These are phyloP conservation scores for Byssoonygena ceratinophila DNA, from an alignment of 2,329 filamentous ascomycete genomes.

Conservation along the genomic window DNA sequence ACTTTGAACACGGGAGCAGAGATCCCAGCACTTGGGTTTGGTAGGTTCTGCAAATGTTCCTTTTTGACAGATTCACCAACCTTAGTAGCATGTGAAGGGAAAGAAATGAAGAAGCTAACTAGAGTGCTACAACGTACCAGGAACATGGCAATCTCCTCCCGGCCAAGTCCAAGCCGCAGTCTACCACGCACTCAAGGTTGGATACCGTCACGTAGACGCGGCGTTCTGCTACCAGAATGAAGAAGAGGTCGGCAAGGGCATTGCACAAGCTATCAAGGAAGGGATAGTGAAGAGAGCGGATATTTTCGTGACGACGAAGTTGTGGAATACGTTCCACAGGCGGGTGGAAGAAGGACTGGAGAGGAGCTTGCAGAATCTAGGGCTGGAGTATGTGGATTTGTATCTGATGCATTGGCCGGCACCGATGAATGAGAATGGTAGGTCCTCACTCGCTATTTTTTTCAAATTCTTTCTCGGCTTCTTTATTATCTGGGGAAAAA, in stretches of 20 bases:
- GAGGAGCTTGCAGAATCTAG: constrained; percentile 60
- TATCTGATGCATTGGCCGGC: constrained; percentile 77
- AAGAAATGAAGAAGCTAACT: neutral
- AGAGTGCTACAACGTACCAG: constrained; percentile 22
- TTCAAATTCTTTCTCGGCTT: too few relatives aligned
- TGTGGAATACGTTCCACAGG: constrained; percentile 71
- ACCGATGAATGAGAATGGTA: constrained; percentile 61
- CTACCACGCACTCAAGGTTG: constrained; percentile 24
- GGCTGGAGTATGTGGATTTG: constrained; percentile 71
- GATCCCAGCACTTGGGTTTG: constrained; percentile 55
- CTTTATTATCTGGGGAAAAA: too few relatives aligned
- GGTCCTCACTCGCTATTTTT: too few relatives aligned
- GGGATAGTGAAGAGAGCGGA: constrained; percentile 65
- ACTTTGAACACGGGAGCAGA: constrained; percentile 54
- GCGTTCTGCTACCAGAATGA: constrained; percentile 48
- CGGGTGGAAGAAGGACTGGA: constrained; percentile 59
- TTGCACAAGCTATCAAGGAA: constrained; percentile 59
- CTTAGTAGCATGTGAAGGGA: too few relatives aligned
- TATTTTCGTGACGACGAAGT: constrained; percentile 74
- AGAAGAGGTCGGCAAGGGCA: constrained; percentile 66
- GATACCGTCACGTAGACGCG: constrained; percentile 25
- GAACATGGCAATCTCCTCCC: constrained; percentile 54
- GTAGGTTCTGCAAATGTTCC: constrained; percentile 30
- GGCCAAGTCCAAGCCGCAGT: constrained; percentile 52
- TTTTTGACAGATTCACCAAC: too few relatives aligned